Percentiles rank a stretch among this genome's conserved stretches.
Evolutionary conservation across 2,329 filamentous ascomycete species (phyloP).

Genomic region (Ambrosiella cleistominuta): DNA sequence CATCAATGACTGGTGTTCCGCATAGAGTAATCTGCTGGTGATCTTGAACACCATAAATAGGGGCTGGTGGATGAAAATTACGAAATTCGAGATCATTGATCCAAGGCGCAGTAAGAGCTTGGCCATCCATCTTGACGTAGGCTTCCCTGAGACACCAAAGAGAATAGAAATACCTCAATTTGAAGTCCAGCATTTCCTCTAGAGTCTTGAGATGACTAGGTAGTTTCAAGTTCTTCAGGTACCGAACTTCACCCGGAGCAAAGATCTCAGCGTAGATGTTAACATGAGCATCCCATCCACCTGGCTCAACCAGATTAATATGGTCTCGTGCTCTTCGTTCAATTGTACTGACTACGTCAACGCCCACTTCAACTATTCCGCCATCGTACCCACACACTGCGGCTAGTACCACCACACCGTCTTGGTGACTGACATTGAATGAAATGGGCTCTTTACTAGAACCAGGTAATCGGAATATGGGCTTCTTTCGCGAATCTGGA

Average conservation of each 20-base stretch:
- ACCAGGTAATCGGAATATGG: slow-evolving; percentile 32
- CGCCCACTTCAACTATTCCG: slow-evolving; percentile 36
- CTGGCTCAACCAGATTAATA: slow-evolving; percentile 33
- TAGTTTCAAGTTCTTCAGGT: slow-evolving; percentile 34
- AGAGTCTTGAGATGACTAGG: neutral
- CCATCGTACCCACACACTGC: slow-evolving; percentile 27
- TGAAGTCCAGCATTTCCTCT: slow-evolving; percentile 26
- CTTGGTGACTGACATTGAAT: slow-evolving; percentile 69
- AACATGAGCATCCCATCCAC: slow-evolving; percentile 50
- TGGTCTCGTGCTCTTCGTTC: slow-evolving; percentile 50
- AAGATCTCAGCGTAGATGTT: slow-evolving; percentile 59
- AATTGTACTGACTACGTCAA: slow-evolving; percentile 58
- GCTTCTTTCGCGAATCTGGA: slow-evolving; percentile 37
- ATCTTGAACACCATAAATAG: slow-evolving; percentile 14
- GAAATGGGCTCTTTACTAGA: slow-evolving; percentile 28
- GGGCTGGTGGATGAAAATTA: slow-evolving; percentile 37
- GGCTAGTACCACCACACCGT: slow-evolving; percentile 52
- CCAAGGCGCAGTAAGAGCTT: slow-evolving; percentile 59
- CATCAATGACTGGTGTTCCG: slow-evolving; percentile 1
- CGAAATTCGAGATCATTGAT: slow-evolving; percentile 52
- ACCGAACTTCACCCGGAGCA: slow-evolving; percentile 38
- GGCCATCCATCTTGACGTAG: slow-evolving; percentile 69
- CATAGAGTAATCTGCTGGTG: slow-evolving; percentile 5
- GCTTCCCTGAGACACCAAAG: slow-evolving; percentile 67
- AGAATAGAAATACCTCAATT: slow-evolving; percentile 55